Percentiles rank a stretch among this genome's conserved stretches.
Conservation (phyloP, 2,329 filamentous ascomycete species). For the Fusarium sp. region DNA sequence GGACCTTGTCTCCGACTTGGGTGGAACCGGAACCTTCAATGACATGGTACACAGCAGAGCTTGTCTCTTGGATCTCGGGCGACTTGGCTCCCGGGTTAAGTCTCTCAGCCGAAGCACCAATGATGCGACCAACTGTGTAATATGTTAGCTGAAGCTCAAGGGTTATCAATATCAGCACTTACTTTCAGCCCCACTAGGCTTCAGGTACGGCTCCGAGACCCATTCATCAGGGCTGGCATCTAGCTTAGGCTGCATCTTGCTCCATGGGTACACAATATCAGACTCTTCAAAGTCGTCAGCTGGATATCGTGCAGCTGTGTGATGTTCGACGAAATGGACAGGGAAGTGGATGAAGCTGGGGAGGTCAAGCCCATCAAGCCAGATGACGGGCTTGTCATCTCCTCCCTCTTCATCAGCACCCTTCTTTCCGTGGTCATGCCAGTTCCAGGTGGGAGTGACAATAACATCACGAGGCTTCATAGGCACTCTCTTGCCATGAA, state of each 20-base stretch:
- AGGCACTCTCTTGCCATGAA: conserved; percentile 60
- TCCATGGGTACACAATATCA: conserved; percentile 59
- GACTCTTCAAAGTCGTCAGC: conserved; percentile 51
- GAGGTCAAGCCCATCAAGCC: conserved; percentile 64
- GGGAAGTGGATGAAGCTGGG: conserved; percentile 59
- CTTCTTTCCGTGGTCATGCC: conserved; percentile 67
- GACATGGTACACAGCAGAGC: conserved; percentile 62
- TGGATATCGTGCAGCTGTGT: conserved; percentile 55
- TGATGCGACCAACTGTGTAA: conserved; percentile 44
- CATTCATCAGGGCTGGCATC: conserved; percentile 36
- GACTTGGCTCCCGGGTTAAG: conserved; percentile 50
- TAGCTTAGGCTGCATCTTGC: conserved; percentile 52
- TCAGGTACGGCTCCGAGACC: conserved; percentile 44
- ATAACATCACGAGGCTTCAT: conserved; percentile 63
- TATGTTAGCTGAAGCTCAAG: not conserved
- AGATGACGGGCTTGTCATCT: conserved; percentile 56
- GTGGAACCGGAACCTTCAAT: conserved; percentile 55
- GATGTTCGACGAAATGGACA: conserved; percentile 63
- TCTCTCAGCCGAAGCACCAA: conserved; percentile 58
- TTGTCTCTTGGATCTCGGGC: conserved; percentile 54
- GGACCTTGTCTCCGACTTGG: conserved; percentile 47
- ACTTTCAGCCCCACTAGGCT: conserved; percentile 44
- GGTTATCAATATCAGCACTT: not conserved
- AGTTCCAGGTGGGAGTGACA: conserved; percentile 66
- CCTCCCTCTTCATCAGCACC: conserved; percentile 46